phyloP scores from a whole-genome alignment of 495 filamentous ascomycete species.

The Penicillium alfredii region DNA sequence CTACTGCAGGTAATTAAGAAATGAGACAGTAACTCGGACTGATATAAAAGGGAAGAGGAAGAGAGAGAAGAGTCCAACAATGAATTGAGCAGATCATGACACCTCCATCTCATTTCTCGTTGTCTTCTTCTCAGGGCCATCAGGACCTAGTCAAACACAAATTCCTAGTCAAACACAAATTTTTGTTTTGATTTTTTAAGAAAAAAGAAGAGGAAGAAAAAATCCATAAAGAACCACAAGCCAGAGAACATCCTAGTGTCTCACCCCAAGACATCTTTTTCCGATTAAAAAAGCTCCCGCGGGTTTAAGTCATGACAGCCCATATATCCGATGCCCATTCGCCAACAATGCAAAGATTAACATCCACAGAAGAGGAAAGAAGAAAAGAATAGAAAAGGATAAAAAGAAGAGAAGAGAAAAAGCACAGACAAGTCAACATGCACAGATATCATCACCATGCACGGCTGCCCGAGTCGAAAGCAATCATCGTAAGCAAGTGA shows the following conservation, averaged over 20 bases:
- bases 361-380: slow-evolving; percentile 8
- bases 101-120: too few species aligned
- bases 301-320: slow-evolving; percentile 16
- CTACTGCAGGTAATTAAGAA: too few species aligned
- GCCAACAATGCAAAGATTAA: slow-evolving; percentile 28
- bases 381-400: background rate
- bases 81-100: too few species aligned
- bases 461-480: slow-evolving; percentile 19
- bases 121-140: slow-evolving; percentile 1
- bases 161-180: too few species aligned
- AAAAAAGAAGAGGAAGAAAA: slow-evolving; percentile 3
- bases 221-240: slow-evolving; percentile 1
- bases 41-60: too few species aligned
- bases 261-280: slow-evolving; percentile 10
- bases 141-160: too few species aligned
- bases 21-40: too few species aligned
- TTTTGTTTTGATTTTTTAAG: slow-evolving; percentile 1
- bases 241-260: background rate
- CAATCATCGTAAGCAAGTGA: slow-evolving; percentile 9
- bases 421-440: slow-evolving; percentile 19
- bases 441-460: slow-evolving; percentile 30
- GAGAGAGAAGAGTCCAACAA: too few species aligned
- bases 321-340: slow-evolving; percentile 37
- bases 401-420: slow-evolving; percentile 12
- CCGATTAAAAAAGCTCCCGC: slow-evolving; percentile 24